These are phyloP conservation scores for Pseudogymnoascus verrucosus DNA, from an alignment of 2,329 filamentous ascomycete species.

Conservation along the genomic window DNA sequence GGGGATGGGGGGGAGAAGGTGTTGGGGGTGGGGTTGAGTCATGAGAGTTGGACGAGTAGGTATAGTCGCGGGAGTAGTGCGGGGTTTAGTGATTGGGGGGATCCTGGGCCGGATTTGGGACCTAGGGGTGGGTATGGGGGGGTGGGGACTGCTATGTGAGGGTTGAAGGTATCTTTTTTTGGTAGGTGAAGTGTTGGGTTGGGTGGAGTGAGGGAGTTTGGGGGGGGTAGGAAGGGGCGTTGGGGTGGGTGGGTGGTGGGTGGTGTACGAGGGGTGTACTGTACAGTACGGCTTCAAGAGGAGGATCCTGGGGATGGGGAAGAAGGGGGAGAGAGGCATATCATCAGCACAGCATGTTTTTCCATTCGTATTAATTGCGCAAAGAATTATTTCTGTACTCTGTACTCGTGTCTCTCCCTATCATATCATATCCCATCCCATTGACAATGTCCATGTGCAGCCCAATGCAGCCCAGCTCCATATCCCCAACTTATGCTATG, in stretches of 20 bases:
- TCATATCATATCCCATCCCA: neutral
- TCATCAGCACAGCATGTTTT: slow-evolving; percentile 4
- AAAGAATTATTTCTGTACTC: neutral
- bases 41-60: slow-evolving; percentile 22
- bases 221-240: neutral
- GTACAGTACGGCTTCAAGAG: neutral
- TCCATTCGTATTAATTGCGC: slow-evolving; percentile 3
- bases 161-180: neutral
- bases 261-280: neutral
- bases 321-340: neutral
- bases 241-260: neutral
- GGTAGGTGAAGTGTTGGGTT: neutral
- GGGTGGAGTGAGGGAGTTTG: neutral
- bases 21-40: slow-evolving; percentile 17
- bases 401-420: neutral
- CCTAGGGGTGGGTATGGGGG: slow-evolving; percentile 22
- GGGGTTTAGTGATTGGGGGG: slow-evolving; percentile 37
- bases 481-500: neutral
- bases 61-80: slow-evolving; percentile 43
- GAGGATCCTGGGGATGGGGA: neutral
- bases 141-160: neutral
- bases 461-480: neutral
- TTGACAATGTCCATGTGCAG: neutral
- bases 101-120: slow-evolving; percentile 47
- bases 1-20: neutral